Percentiles rank a stretch among this genome's conserved stretches.
These are phyloP conservation scores for Zygosaccharomyces pseudobailii DNA, from an alignment of 1,139 yeast genomes.

Conservation along the genomic window DNA sequence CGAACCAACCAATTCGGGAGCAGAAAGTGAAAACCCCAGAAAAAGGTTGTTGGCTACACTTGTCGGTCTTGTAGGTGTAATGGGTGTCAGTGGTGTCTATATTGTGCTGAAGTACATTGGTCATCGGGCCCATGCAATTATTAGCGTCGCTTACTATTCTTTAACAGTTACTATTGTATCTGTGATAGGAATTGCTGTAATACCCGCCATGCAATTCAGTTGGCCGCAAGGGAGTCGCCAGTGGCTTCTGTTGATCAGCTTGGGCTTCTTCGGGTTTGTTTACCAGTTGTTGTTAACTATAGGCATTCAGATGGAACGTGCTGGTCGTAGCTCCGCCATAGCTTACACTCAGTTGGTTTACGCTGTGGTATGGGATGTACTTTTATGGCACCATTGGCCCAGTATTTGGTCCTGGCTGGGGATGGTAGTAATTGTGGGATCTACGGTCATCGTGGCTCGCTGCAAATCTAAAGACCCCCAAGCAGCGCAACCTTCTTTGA, in stretches of 20 bases:
- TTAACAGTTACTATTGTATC: conserved; percentile 55
- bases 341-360: conserved; percentile 71
- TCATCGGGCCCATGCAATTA: conserved; percentile 68
- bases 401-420: conserved; percentile 66
- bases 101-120: conserved; percentile 73
- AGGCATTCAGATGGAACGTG: conserved; percentile 78
- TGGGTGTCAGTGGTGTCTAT: conserved; percentile 68
- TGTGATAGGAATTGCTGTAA: conserved; percentile 45
- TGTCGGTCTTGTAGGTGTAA: conserved; percentile 64
- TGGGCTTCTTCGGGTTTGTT: conserved; percentile 75
- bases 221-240: conserved; percentile 56
- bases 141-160: conserved; percentile 76
- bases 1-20: conserved; percentile 5
- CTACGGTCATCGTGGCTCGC: conserved; percentile 57
- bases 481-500: conserved; percentile 1
- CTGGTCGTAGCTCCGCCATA: conserved; percentile 73
- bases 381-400: conserved; percentile 71
- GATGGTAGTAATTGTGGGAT: conserved; percentile 57
- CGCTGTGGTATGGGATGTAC: conserved; percentile 69
- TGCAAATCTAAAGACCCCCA: conserved; percentile 40
- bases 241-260: conserved; percentile 56
- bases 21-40: conserved; percentile 23
- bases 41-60: conserved; percentile 50
- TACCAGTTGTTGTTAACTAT: conserved; percentile 78
- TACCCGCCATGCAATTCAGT: conserved; percentile 58